Percentiles rank a stretch among this genome's conserved stretches.
phyloP scores from a whole-genome alignment of 2,329 filamentous ascomycete species.

The Nemania serpens region DNA sequence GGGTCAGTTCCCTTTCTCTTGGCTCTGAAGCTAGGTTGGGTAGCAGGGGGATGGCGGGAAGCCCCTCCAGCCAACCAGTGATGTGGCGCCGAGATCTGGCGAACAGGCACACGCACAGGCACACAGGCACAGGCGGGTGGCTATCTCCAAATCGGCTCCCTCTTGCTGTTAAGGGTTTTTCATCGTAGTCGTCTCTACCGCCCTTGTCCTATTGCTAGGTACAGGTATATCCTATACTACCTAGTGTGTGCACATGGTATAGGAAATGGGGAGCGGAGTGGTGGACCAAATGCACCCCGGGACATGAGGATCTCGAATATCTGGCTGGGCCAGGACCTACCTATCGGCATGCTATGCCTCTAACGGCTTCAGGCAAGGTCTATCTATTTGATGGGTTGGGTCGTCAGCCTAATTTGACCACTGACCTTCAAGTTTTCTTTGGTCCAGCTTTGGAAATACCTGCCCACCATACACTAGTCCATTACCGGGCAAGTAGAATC shows the following conservation, averaged over 20 bases:
- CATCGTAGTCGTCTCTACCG: conserved; percentile 9
- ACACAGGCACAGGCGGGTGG: conserved; percentile 16
- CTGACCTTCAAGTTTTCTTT: background rate
- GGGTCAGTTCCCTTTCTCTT: conserved; percentile 17
- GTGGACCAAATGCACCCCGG: background rate
- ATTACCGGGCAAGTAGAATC: background rate
- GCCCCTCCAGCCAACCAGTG: conserved; percentile 33
- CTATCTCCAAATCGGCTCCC: conserved; percentile 35
- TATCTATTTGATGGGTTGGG: background rate
- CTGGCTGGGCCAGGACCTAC: background rate
- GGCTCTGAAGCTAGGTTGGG: conserved; percentile 13
- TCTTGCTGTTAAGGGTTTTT: conserved; percentile 28
- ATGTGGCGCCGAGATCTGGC: conserved; percentile 30
- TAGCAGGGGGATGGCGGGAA: conserved; percentile 32
- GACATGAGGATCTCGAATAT: conserved; percentile 3
- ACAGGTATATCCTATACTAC: background rate
- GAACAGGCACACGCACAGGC: background rate
- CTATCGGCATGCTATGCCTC: background rate
- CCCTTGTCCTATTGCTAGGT: background rate
- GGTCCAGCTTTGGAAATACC: background rate
- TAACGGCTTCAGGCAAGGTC: background rate
- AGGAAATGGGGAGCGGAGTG: background rate
- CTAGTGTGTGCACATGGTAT: background rate
- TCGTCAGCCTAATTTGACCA: background rate
- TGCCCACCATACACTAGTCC: background rate